A percentile compares a stretch with the other conserved stretches of the same genome.
Conservation (phyloP, 495 filamentous ascomycete genomes). For the Penicillium manginii region DNA sequence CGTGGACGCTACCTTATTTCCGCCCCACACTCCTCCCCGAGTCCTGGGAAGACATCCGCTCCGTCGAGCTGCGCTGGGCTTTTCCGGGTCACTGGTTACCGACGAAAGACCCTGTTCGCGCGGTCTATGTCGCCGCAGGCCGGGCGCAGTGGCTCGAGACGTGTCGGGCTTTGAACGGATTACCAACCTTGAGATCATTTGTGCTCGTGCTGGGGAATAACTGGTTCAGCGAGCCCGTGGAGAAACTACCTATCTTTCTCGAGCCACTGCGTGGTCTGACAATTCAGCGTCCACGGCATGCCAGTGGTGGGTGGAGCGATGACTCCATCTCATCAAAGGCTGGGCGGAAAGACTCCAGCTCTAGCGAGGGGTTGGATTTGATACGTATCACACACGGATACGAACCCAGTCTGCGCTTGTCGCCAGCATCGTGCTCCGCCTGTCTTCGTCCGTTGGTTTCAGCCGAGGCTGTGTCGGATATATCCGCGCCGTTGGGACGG, state of each 20-base stretch:
- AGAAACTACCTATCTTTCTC: slow-evolving; percentile 46
- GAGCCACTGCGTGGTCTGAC: slow-evolving; percentile 41
- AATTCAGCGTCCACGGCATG: slow-evolving; percentile 11
- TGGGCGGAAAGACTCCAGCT: not conserved
- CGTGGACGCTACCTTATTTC: slow-evolving; percentile 51
- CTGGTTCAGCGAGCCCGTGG: slow-evolving; percentile 50
- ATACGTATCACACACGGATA: too few species aligned
- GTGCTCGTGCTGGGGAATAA: slow-evolving; percentile 40
- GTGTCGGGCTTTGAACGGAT: slow-evolving; percentile 32
- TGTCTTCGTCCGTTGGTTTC: not conserved
- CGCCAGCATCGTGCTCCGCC: not conserved
- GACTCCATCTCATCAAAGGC: not conserved
- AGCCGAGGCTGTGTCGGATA: not conserved
- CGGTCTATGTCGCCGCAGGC: slow-evolving; percentile 47
- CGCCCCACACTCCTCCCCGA: slow-evolving; percentile 41
- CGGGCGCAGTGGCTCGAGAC: slow-evolving; percentile 49
- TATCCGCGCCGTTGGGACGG: not conserved
- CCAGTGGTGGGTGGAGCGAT: not conserved
- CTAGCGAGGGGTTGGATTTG: too few species aligned
- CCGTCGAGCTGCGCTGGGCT: slow-evolving; percentile 49
- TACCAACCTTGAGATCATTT: slow-evolving; percentile 38
- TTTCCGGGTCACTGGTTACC: slow-evolving; percentile 53
- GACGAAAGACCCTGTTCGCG: slow-evolving; percentile 50
- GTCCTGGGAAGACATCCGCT: slow-evolving; percentile 39
- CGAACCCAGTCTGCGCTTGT: too few species aligned